A percentile compares a stretch with the other conserved stretches of the same genome.
These are phyloP conservation scores for Ganoderma meredithae DNA, from an alignment of 1,284 basidiomycete genomes.

Conservation along the genomic window DNA sequence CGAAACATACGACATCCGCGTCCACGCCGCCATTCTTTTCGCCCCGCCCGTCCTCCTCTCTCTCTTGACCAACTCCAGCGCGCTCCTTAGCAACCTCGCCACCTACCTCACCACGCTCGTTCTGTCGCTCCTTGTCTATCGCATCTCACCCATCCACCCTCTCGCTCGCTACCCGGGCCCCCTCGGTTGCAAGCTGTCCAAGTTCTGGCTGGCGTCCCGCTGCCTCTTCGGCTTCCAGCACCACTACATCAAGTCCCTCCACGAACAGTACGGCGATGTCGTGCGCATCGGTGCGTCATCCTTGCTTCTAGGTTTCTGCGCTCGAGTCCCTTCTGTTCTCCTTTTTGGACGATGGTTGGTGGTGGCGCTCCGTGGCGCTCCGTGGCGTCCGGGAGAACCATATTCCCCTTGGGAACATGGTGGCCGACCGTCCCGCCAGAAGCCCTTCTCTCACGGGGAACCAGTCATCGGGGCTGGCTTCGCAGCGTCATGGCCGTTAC, in stretches of 20 bases:
- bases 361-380: too few species aligned
- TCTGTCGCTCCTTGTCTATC: constrained; percentile 11
- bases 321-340: neutral
- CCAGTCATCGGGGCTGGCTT: too few species aligned
- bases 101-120: constrained; percentile 12
- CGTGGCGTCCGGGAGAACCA: too few species aligned
- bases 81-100: neutral
- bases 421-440: too few species aligned
- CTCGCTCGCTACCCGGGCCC: constrained; percentile 34
- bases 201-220: constrained; percentile 29
- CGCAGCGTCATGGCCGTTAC: too few species aligned
- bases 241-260: constrained; percentile 31
- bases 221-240: constrained; percentile 31
- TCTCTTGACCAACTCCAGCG: neutral
- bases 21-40: constrained; percentile 8
- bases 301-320: neutral
- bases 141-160: constrained; percentile 17
- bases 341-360: neutral
- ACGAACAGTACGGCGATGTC: constrained; percentile 37
- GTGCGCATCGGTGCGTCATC: constrained; percentile 35
- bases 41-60: constrained; percentile 6
- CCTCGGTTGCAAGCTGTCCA: constrained; percentile 30
- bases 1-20: constrained; percentile 6
- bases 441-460: too few species aligned
- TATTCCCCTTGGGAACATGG: too few species aligned